Evolutionary conservation across 2,329 filamentous ascomycete species (phyloP).

Genomic region (Anisogramma anomala): DNA sequence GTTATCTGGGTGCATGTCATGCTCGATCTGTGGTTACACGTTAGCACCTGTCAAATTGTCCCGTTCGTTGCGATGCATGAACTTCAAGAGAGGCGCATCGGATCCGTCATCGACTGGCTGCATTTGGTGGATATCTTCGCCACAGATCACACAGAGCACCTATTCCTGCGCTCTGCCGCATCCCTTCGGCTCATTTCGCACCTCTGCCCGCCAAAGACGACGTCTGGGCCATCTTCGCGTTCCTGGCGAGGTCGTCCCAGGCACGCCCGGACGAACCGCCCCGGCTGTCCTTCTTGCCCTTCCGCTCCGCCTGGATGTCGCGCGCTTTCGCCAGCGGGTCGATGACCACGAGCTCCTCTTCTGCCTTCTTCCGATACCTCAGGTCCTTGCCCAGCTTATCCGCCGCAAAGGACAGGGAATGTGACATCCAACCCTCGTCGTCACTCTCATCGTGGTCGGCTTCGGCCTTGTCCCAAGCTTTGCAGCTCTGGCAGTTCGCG

Average conservation of each 20-base stretch:
- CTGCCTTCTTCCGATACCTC: conserved; percentile 79
- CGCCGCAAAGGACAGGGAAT: conserved; percentile 74
- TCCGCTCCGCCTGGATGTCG: conserved; percentile 56
- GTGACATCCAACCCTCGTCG: conserved; percentile 71
- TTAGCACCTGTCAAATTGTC: no score
- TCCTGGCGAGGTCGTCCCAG: conserved; percentile 44
- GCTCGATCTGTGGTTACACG: no score
- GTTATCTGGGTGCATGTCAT: no score
- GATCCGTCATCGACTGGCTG: no score
- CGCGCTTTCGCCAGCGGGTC: conserved; percentile 77
- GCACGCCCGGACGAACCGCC: conserved; percentile 40
- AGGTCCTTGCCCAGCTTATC: conserved; percentile 87
- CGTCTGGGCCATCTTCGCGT: conserved; percentile 43
- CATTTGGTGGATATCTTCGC: background rate
- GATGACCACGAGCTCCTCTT: conserved; percentile 85
- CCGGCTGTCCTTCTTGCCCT: conserved; percentile 40
- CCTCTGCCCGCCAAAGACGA: conserved; percentile 45
- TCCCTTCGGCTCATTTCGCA: conserved; percentile 41
- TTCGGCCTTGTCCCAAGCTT: conserved; percentile 62
- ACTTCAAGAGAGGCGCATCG: no score
- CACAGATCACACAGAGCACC: no score
- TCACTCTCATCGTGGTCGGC: conserved; percentile 42
- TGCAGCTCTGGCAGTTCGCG: conserved; percentile 85
- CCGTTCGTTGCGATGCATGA: no score
- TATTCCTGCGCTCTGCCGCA: no score